These are phyloP conservation scores for Trametes maxima DNA, from an alignment of 768 basidiomycete species.

Conservation along the genomic window DNA sequence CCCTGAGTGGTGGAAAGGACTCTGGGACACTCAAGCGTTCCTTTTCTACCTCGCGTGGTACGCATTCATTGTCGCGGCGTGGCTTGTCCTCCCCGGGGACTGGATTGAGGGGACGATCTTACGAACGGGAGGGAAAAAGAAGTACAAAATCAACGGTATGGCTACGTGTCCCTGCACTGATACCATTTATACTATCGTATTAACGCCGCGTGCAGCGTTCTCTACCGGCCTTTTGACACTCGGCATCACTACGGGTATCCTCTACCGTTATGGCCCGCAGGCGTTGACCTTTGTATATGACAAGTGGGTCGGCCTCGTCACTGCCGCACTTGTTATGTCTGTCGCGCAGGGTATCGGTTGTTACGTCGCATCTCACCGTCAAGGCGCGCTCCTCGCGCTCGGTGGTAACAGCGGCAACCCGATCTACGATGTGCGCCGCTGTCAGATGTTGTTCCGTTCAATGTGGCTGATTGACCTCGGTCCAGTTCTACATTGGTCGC, in stretches of 20 bases:
- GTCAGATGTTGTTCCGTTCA: not conserved
- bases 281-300: constrained; percentile 90
- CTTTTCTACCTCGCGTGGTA: constrained; percentile 89
- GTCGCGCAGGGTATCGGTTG: constrained; percentile 70
- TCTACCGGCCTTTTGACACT: constrained; percentile 83
- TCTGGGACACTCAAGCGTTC: constrained; percentile 84
- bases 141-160: constrained; percentile 95
- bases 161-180: constrained; percentile 2
- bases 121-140: constrained; percentile 73
- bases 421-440: constrained; percentile 82
- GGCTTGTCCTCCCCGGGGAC: constrained; percentile 73
- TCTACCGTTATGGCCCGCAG: constrained; percentile 73
- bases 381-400: constrained; percentile 75
- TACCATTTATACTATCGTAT: not conserved
- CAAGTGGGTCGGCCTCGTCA: constrained; percentile 87
- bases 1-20: constrained; percentile 63
- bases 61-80: constrained; percentile 78
- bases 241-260: constrained; percentile 68
- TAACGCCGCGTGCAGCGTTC: constrained; percentile 57
- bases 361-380: constrained; percentile 70
- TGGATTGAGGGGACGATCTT: constrained; percentile 43
- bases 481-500: constrained; percentile 91
- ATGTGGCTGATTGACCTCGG: not conserved
- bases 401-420: constrained; percentile 90
- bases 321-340: constrained; percentile 81